Conservation (phyloP, 345 rosid species). For the Stellera chamaejasme region DNA sequence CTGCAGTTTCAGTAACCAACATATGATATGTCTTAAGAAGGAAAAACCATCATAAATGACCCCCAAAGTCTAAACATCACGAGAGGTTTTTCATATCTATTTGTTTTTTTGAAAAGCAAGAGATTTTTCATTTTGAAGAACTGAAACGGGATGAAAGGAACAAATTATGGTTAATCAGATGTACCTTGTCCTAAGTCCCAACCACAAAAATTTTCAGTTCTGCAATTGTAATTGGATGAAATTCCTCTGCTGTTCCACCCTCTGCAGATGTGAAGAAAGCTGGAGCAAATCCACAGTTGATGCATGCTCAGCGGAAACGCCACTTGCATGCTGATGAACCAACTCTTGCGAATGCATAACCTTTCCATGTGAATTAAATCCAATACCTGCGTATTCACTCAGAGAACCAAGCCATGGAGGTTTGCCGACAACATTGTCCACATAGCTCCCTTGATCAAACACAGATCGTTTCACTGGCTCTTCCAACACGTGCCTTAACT, state of each 20-base stretch:
- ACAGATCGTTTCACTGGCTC: too few relatives aligned
- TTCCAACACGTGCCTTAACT: not conserved
- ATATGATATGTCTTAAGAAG: too few relatives aligned
- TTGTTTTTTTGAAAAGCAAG: too few relatives aligned
- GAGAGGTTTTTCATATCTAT: too few relatives aligned
- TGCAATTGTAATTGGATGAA: constrained; percentile 42
- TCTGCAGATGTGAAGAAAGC: constrained; percentile 65
- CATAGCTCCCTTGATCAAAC: too few relatives aligned
- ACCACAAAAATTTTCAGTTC: constrained; percentile 1
- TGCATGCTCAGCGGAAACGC: constrained; percentile 23
- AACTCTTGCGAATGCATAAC: constrained; percentile 24
- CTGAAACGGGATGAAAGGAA: too few relatives aligned
- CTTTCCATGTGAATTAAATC: constrained; percentile 16
- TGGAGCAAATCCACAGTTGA: constrained; percentile 60
- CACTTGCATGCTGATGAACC: constrained; percentile 19
- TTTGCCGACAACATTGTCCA: constrained; percentile 20
- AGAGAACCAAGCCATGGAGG: constrained; percentile 27
- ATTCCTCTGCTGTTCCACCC: constrained; percentile 62
- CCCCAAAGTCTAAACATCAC: too few relatives aligned
- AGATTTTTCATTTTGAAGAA: too few relatives aligned
- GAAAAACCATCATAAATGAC: too few relatives aligned
- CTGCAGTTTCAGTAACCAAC: too few relatives aligned
- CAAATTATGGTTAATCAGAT: too few relatives aligned
- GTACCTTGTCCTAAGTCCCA: too few relatives aligned
- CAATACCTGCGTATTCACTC: constrained; percentile 25